Evolutionary conservation across 305 asterid genomes (phyloP), one percentile per base, ranked within the genome.

Genomic region (Fraxinus xanthoxyloides): DNA sequence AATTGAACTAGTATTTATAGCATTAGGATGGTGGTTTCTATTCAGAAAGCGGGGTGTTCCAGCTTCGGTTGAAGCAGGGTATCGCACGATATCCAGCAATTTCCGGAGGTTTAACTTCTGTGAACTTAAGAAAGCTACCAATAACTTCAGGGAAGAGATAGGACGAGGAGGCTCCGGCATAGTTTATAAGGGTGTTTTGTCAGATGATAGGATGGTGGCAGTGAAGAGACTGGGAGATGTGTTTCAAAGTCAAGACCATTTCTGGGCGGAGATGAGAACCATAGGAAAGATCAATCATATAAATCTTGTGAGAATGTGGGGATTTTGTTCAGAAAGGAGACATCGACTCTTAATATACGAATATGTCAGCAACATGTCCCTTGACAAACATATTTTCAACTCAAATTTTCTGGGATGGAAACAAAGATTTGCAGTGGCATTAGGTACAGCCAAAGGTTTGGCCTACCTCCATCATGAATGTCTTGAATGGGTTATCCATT

Each of bases 401-500:
- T 43, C 83, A 0, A 80, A 72, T 6, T 83, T 82, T 30, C 94
- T 93, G 3, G 85, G 72, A 0, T 92, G 97, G 97, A 82, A 86
- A 19, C 91, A 91, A 65, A 85, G 93, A 77, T 90, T 88, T 19
- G 83, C 79, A 0, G 92, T 92, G 46, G 97, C 94, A 56, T 48
- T 92, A 24, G 97, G 97, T 24, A 91, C 92, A 0, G 94, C 95
- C 0, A 92, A 87, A 70, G 97, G 97, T 3, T 78, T 93, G 59
- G 97, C 97, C 4, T 93, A 93, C 38, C 89, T 93, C 17, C 97
- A 93, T 82, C 91, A 92, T 2, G 97, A 92, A 85, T 92, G 95
- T 51, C 84, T 93, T 1, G 97, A 93, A 85, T 93, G 97, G 97
- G 92, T 93, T 15, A 92, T 92, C 73, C 97, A 93, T 72, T 93